Base-by-base conservation (phyloP, 352 stramenopile species). In the Globisporangium irregulare region DNA sequence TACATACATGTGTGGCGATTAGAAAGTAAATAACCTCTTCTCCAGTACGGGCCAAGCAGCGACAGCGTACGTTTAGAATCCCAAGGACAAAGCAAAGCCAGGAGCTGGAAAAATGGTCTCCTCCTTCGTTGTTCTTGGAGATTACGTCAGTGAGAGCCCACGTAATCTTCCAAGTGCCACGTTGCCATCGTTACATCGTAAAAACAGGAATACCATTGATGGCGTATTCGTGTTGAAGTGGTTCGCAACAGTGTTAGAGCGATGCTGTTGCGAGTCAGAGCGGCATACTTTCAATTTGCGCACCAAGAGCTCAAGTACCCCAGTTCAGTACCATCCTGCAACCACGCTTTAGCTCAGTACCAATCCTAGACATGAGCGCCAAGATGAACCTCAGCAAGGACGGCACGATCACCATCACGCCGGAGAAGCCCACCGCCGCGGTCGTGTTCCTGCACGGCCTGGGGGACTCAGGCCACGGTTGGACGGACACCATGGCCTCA, bases 371-470 rank as follows among this genome's bases (percentile, higher is more conserved):
- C 12, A 29, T 61, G 55, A 71, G 55, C 61, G 56, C 25, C 22
- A 73, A 71, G 58, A 66, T 65, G n/a, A 70, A 55, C 34, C 60
- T 76, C 51, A 54, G 65, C 48, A 50, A 38, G 57, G 66, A 75
- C 18, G 67, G 66, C 36, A 76, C 69, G 14, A 73, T 78, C 69
- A 65, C 68, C 41, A 73, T 78, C 63, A 58, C 66, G 27, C 69
- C 73, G 12, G 36, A 66, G 62, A 69, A 71, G 32, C 73, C 69
- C 24, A 72, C 73, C 15, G 97, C 72, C 25, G 74, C 78, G 25
- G 12, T 46, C 38, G 38, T 46, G 38, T 46, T 46, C 38, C 38
- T 46, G 38, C 38, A 46, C 38, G 38, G 38, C 12, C 38, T 46
- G 38, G 12, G 38, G 4, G 38, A 46, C 38, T 46, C 38, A 4